Base-by-base conservation (phyloP, 768 basidiomycete genomes). In the Fomitopsis serialis region DNA sequence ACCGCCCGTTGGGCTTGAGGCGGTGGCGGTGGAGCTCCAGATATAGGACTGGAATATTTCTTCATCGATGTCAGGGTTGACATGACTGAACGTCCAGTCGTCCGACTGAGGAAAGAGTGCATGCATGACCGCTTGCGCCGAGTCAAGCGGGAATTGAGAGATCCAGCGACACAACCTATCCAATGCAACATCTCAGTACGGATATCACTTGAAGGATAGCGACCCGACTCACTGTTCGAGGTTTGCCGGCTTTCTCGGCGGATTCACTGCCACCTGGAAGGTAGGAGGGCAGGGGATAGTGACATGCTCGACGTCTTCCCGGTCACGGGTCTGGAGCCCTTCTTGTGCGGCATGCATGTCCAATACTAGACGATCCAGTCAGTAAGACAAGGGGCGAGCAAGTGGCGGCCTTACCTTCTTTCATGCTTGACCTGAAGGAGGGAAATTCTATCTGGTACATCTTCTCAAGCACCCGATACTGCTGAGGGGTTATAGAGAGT, bases 381-480 rank as follows among this genome's bases (percentile, higher is more conserved):
- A 45, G 36, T 44, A 21, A 2, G n/a, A 45, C 29, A 32, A 32
- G 29, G 6, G 11, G 11, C 29, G 29, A 32, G 29, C 6, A 32
- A 32, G 11, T 5, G 29, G 29, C 29, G 11, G 5, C 11, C 29
- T 32, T 11, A 32, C 29, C 29, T 11, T 19, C 42, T 19, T 21
- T 44, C 42, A 45, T 11, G 11, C 11, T 32, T 12, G 45, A 25
- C 25, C 25, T 29, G 25, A 25, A 47, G n/a, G 45, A 11, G 29
- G 29, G 11, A 11, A 11, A 11, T 11, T 32, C 37, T 7, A 40
- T 40, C 19, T 19, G 13, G 15, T 74, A 69, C 19, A 84, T 79
- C 23, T 61, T 64, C 59, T 80, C 78, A n/a, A 88, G 67, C 52
- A 68, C 72, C 56, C 84, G 72, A 67, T 78, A 79, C 10, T 64